Evolutionary conservation across 2,329 filamentous ascomycete species (phyloP).

Genomic region (Knufia petricola): DNA sequence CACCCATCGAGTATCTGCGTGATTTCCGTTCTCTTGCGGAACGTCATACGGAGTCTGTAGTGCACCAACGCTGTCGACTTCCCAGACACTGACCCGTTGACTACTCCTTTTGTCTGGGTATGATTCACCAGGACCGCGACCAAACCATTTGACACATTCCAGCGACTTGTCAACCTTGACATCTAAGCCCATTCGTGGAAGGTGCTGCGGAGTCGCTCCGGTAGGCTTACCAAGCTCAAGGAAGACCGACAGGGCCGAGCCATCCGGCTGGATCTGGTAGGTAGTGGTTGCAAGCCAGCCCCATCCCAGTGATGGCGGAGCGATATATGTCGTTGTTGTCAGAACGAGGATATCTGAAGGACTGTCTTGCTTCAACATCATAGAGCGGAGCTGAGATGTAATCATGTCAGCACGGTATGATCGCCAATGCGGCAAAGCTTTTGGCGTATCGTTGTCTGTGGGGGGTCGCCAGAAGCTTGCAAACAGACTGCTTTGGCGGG

Average conservation of each 20-base stretch:
- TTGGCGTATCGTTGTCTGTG: slow-evolving; percentile 54
- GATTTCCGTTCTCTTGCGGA: slow-evolving; percentile 59
- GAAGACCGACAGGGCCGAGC: slow-evolving; percentile 38
- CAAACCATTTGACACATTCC: slow-evolving; percentile 49
- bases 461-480: slow-evolving; percentile 51
- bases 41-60: slow-evolving; percentile 54
- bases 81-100: slow-evolving; percentile 45
- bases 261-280: slow-evolving; percentile 24
- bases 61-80: slow-evolving; percentile 30
- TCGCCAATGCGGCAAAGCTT: slow-evolving; percentile 50
- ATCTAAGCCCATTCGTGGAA: slow-evolving; percentile 55
- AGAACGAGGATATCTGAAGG: too few relatives aligned
- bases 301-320: slow-evolving; percentile 55
- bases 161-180: slow-evolving; percentile 42
- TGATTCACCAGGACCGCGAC: slow-evolving; percentile 54
- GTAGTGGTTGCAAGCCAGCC: slow-evolving; percentile 35
- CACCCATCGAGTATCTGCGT: slow-evolving; percentile 52
- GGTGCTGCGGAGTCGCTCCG: slow-evolving; percentile 13
- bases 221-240: slow-evolving; percentile 25
- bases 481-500: too few relatives aligned
- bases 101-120: slow-evolving; percentile 58
- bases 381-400: slow-evolving; percentile 15
- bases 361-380: too few relatives aligned
- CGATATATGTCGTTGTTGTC: too few relatives aligned
- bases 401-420: slow-evolving; percentile 26